phyloP scores from a whole-genome alignment of 2,329 filamentous ascomycete genomes.

The Penicillium frequentans region DNA sequence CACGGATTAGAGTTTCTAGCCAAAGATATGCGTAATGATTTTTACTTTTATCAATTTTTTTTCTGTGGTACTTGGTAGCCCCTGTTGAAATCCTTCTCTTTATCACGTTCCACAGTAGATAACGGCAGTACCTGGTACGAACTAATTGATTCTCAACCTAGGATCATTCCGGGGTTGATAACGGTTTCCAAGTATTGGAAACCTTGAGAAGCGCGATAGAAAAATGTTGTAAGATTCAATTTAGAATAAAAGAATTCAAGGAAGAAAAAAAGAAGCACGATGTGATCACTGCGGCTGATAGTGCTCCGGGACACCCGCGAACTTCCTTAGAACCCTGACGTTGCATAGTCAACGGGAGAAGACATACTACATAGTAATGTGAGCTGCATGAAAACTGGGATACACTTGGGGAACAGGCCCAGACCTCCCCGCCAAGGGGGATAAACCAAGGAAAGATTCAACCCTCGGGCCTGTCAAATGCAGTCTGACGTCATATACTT shows the following conservation, averaged over 20 bases:
- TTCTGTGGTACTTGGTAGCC: not conserved
- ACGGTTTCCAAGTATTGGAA: not conserved
- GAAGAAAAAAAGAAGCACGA: not conserved
- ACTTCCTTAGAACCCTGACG: not conserved
- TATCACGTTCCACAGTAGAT: not conserved
- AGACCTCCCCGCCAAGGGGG: constrained; percentile 19
- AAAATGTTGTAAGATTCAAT: too few species aligned
- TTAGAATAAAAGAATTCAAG: not conserved
- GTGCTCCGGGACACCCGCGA: constrained; percentile 8
- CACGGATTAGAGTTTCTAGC: constrained; percentile 10
- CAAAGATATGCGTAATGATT: not conserved
- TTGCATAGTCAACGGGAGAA: not conserved
- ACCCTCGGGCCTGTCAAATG: constrained; percentile 21
- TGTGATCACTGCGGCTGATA: constrained; percentile 9
- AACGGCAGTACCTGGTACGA: not conserved
- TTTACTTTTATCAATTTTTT: not conserved
- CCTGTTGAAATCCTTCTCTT: not conserved
- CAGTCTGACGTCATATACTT: constrained; percentile 23
- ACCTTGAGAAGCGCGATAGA: not conserved
- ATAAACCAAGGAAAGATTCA: constrained; percentile 23
- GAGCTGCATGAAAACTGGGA: constrained; percentile 17
- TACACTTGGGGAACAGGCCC: constrained; percentile 6
- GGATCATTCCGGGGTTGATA: not conserved
- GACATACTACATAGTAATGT: not conserved
- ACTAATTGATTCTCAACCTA: not conserved